phyloP scores from a whole-genome alignment of 192 early-diverging fungal species.

The Podila clonocystis region DNA sequence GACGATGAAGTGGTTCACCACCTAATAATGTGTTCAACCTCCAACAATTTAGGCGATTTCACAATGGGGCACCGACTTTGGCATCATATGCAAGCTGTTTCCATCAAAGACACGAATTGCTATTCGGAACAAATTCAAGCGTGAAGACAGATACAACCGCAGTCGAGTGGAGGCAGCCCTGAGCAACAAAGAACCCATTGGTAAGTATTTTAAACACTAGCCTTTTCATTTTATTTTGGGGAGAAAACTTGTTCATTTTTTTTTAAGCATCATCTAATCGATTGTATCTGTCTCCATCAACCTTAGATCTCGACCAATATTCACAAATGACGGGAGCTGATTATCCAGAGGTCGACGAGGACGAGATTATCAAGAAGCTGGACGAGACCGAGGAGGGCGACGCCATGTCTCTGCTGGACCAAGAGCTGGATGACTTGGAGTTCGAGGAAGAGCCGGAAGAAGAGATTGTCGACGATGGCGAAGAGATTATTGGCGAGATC shows the following conservation, averaged over 20 bases:
- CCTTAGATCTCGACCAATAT: slow-evolving; percentile 32
- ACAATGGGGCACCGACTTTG: slow-evolving; percentile 60
- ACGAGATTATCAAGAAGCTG: slow-evolving; percentile 17
- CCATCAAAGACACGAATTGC: slow-evolving; percentile 44
- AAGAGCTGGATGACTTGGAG: slow-evolving; percentile 12
- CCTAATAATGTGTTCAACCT: neutral
- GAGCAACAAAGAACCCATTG: slow-evolving; percentile 36
- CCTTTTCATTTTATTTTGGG: no score
- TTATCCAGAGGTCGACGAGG: slow-evolving; percentile 31
- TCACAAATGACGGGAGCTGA: slow-evolving; percentile 16
- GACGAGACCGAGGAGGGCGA: slow-evolving; percentile 15
- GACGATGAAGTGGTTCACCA: neutral
- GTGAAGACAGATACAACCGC: slow-evolving; percentile 45
- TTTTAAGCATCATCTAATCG: no score
- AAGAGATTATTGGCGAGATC: slow-evolving; percentile 37
- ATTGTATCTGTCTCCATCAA: neutral
- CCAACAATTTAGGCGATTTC: slow-evolving; percentile 35
- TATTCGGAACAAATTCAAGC: slow-evolving; percentile 55
- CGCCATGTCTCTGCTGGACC: slow-evolving; percentile 1
- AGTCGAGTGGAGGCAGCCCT: slow-evolving; percentile 36
- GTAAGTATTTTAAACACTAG: slow-evolving; percentile 9
- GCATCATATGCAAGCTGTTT: slow-evolving; percentile 51
- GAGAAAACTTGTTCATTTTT: no score
- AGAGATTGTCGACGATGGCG: slow-evolving; percentile 16
- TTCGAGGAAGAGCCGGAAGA: slow-evolving; percentile 7